phyloP scores from a whole-genome alignment of 352 stramenopile genomes.

The Pythium sp. region DNA sequence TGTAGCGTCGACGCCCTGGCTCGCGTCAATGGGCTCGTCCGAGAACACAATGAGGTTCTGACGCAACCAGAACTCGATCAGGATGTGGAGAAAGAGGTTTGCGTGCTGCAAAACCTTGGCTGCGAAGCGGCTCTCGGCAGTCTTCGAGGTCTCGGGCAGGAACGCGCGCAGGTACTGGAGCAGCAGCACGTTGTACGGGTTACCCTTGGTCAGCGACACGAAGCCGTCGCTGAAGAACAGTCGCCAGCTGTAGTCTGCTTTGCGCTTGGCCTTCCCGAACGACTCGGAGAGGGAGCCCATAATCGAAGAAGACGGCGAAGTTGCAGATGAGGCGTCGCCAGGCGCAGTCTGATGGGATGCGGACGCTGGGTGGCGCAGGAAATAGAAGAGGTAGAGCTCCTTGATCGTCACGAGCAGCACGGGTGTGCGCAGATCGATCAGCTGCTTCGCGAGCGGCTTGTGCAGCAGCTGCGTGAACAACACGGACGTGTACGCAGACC shows the following conservation, averaged over 20 bases:
- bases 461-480: constrained; percentile 84
- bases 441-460: constrained; percentile 77
- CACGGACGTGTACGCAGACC: constrained; percentile 57
- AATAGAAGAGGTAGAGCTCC: constrained; percentile 84
- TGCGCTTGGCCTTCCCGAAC: constrained; percentile 45
- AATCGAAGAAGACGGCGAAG: constrained; percentile 25
- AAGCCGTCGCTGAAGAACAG: constrained; percentile 71
- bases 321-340: constrained; percentile 1
- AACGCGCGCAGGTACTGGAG: constrained; percentile 82
- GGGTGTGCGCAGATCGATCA: constrained; percentile 67
- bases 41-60: constrained; percentile 87
- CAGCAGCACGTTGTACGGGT: constrained; percentile 84
- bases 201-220: constrained; percentile 54
- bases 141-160: constrained; percentile 55
- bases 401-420: constrained; percentile 84
- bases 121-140: constrained; percentile 73
- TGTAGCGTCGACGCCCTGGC: constrained; percentile 14
- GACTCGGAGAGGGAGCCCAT: constrained; percentile 49
- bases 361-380: constrained; percentile 71
- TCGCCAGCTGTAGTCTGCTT: constrained; percentile 66
- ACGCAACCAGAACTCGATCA: constrained; percentile 88
- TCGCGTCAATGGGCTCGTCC: constrained; percentile 35
- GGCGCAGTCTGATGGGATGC: constrained; percentile 62
- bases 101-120: constrained; percentile 74
- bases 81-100: constrained; percentile 80